Conservation (phyloP, 495 filamentous ascomycete species). For the Mytilinidion resinicola region DNA sequence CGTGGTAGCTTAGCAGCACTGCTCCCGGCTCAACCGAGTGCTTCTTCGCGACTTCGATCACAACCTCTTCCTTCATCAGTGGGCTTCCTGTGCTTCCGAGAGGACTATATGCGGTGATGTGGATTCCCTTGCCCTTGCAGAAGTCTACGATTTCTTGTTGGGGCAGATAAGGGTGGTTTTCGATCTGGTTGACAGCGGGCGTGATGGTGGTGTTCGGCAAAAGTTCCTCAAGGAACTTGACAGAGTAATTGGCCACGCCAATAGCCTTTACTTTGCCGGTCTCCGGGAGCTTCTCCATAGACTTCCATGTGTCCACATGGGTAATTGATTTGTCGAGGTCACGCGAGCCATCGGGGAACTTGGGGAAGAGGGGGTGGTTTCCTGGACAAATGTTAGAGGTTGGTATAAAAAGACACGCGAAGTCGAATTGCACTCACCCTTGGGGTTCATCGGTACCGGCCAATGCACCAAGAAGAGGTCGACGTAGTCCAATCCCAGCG, state of each 20-base stretch:
- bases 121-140: conserved; percentile 65
- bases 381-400: conserved; percentile 37
- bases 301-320: conserved; percentile 70
- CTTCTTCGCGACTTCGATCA: conserved; percentile 65
- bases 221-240: conserved; percentile 64
- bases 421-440: conserved; percentile 39
- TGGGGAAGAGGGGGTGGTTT: conserved; percentile 71
- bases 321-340: conserved; percentile 60
- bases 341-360: conserved; percentile 59
- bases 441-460: conserved; percentile 77
- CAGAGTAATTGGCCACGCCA: conserved; percentile 79
- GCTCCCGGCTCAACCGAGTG: conserved; percentile 54
- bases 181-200: conserved; percentile 88
- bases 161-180: conserved; percentile 78
- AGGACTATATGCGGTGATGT: conserved; percentile 70
- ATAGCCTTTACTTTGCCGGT: conserved; percentile 68
- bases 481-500: conserved; percentile 69
- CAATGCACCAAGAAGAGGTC: conserved; percentile 80
- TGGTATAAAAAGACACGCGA: background rate
- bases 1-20: conserved; percentile 70
- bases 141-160: conserved; percentile 80
- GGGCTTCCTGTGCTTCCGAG: conserved; percentile 74
- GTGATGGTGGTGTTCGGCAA: conserved; percentile 57
- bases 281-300: conserved; percentile 66
- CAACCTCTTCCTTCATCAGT: conserved; percentile 59